These are phyloP conservation scores for Russula foetens DNA, from an alignment of 768 basidiomycete species.

Conservation along the genomic window DNA sequence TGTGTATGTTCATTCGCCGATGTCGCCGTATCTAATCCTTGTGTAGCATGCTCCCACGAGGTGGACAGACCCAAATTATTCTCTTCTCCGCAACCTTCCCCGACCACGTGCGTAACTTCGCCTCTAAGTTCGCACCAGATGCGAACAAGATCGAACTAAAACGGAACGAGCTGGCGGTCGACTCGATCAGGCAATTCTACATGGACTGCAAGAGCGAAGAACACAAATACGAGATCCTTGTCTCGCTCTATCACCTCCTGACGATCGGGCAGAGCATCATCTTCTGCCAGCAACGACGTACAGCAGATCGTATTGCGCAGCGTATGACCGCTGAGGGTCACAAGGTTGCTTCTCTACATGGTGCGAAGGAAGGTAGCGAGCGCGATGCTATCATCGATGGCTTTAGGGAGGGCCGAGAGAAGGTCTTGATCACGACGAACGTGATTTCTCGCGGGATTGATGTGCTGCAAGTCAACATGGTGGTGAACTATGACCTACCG, in stretches of 20 bases:
- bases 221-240: conserved; percentile 93
- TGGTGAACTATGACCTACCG: conserved; percentile 98
- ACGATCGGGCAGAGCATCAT: conserved; percentile 99
- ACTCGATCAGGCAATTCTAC: conserved; percentile 94
- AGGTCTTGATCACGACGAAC: conserved; percentile 97
- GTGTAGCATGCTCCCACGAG: conserved; percentile 49
- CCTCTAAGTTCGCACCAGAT: conserved; percentile 83
- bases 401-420: conserved; percentile 93
- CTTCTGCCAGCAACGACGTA: conserved; percentile 91
- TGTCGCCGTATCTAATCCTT: background rate
- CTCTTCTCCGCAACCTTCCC: conserved; percentile 99
- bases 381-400: conserved; percentile 90
- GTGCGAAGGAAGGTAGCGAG: conserved; percentile 82
- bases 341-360: conserved; percentile 93
- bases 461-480: conserved; percentile 98
- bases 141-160: conserved; percentile 96
- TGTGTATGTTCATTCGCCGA: conserved; percentile 31
- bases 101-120: conserved; percentile 86
- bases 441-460: conserved; percentile 98
- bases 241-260: conserved; percentile 80
- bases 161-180: conserved; percentile 88
- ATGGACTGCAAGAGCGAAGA: conserved; percentile 91
- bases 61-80: conserved; percentile 64
- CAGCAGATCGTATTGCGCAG: conserved; percentile 85
- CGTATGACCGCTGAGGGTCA: conserved; percentile 93